phyloP scores from a whole-genome alignment of 208 protist genomes.

The Trypanosomatidae sp. region DNA sequence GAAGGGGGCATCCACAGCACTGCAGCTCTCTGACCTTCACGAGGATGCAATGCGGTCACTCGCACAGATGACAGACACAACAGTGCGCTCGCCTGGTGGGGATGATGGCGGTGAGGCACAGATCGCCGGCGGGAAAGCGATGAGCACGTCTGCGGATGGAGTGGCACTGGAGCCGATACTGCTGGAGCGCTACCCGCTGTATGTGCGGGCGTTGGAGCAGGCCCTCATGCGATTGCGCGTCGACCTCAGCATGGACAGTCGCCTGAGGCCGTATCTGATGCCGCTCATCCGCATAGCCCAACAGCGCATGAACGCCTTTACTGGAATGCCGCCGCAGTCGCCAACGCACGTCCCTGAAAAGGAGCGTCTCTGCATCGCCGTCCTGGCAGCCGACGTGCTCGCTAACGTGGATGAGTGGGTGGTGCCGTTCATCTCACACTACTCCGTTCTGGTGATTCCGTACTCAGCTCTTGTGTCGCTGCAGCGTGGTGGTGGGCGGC shows the following conservation, averaged over 20 bases:
- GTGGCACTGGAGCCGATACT: conserved; percentile 50
- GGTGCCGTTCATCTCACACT: conserved; percentile 73
- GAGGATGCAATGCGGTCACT: conserved; percentile 47
- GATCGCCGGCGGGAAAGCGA: background rate
- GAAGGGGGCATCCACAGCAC: conserved; percentile 42
- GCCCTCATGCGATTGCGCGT: conserved; percentile 68
- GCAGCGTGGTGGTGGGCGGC: conserved; percentile 44
- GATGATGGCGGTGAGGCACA: background rate
- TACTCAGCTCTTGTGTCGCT: conserved; percentile 63
- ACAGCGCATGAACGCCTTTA: conserved; percentile 74
- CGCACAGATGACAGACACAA: conserved; percentile 14
- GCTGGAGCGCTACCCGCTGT: conserved; percentile 56
- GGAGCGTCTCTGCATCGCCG: conserved; percentile 46
- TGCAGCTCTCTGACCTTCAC: conserved; percentile 78
- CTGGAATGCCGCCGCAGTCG: conserved; percentile 62
- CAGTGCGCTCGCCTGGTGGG: background rate
- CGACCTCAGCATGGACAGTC: conserved; percentile 50
- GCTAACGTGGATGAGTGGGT: conserved; percentile 76
- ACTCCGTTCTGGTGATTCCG: conserved; percentile 80
- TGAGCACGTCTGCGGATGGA: conserved; percentile 21
- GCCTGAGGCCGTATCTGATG: conserved; percentile 54
- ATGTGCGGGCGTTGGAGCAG: conserved; percentile 56
- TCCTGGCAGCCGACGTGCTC: conserved; percentile 79
- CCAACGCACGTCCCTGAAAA: conserved; percentile 54
- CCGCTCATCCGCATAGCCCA: conserved; percentile 77